Evolutionary conservation across 2,329 filamentous ascomycete species (phyloP).

Genomic region (Phialophora chinensis): DNA sequence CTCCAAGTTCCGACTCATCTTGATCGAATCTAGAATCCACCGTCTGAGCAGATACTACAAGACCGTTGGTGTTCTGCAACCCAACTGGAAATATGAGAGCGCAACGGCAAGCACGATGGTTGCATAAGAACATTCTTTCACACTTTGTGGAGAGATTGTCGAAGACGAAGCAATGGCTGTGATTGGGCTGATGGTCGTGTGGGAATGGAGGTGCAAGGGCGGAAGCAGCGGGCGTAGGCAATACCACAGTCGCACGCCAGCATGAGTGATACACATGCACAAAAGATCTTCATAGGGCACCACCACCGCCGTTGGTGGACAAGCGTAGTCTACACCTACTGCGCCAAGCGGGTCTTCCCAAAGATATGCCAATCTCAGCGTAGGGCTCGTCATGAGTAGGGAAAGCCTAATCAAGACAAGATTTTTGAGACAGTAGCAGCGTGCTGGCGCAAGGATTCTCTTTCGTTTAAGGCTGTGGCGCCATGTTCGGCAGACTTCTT

Average conservation of each 20-base stretch:
- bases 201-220: neutral
- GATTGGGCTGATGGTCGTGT: neutral
- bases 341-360: neutral
- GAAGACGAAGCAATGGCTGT: neutral
- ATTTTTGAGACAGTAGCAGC: neutral
- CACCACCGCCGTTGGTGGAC: neutral
- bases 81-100: slow-evolving; percentile 99
- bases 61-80: slow-evolving; percentile 81
- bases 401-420: neutral
- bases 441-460: neutral
- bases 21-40: slow-evolving; percentile 99
- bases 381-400: neutral
- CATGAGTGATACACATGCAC: neutral
- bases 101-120: slow-evolving; percentile 94
- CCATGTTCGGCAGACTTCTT: neutral
- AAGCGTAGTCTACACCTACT: neutral
- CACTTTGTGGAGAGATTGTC: neutral
- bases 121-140: slow-evolving; percentile 64
- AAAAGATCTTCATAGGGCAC: neutral
- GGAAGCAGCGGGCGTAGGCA: neutral
- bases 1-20: slow-evolving; percentile 99
- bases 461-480: neutral
- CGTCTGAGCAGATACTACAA: slow-evolving; percentile 99
- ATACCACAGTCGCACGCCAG: neutral
- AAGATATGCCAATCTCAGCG: neutral